These are phyloP conservation scores for Litchi chinensis DNA, from an alignment of 345 rosid species.

Conservation along the genomic window DNA sequence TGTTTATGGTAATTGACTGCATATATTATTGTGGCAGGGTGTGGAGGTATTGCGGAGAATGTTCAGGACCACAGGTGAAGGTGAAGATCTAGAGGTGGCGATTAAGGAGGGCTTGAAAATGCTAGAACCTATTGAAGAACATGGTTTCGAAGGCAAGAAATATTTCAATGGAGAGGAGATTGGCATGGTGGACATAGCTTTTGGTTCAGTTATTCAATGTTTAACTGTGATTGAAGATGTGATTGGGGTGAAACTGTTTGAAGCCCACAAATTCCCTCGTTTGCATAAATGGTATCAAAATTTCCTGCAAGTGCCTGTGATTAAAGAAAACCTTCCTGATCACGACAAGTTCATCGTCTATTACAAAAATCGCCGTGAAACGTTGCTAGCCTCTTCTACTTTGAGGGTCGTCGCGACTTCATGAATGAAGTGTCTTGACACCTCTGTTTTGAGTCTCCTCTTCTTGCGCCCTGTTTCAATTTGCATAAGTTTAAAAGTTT, in stretches of 20 bases:
- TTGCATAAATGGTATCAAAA: neutral
- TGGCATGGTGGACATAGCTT: neutral
- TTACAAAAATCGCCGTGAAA: neutral
- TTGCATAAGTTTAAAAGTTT: too few species aligned
- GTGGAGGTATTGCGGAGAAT: neutral
- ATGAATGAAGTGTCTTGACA: too few species aligned
- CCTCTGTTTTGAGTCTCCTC: too few species aligned
- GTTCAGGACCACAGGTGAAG: neutral
- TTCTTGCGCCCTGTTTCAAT: too few species aligned
- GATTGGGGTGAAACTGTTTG: too few species aligned
- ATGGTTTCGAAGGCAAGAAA: neutral
- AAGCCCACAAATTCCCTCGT: neutral
- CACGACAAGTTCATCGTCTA: neutral
- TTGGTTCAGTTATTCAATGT: neutral
- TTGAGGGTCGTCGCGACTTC: too few species aligned
- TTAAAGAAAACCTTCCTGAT: neutral
- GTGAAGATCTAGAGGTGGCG: slow-evolving; percentile 1
- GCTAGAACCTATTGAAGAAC: slow-evolving; percentile 1
- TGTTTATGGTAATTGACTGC: too few species aligned
- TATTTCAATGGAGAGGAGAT: neutral
- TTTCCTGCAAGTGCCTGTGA: too few species aligned
- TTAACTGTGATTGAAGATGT: neutral
- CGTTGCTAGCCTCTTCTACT: too few species aligned
- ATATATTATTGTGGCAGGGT: neutral
- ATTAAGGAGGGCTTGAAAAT: neutral